Base-by-base conservation (phyloP, 352 stramenopile genomes). In the Phytophthora podocarpi region DNA sequence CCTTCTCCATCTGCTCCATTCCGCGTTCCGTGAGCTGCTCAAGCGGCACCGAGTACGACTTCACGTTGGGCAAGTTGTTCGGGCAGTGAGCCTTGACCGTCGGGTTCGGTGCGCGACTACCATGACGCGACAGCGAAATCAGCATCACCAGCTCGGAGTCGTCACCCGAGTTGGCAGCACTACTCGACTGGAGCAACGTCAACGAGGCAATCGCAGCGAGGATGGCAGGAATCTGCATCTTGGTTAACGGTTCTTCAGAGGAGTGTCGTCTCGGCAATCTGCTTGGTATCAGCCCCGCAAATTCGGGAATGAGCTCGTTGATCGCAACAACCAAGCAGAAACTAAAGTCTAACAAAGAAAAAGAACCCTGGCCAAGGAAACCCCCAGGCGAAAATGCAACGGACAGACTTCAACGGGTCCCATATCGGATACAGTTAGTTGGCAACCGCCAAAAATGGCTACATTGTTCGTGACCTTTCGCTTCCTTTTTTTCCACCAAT, bases 11-110 rank as follows among this genome's bases (percentile, higher is more conserved):
- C 51, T 92, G 81, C 56, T 85, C 46, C 83, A 90, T 90, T 30
- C 83, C 83, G 8, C 66, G 69, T 67, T 90, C 77, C 9, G 83
- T 92, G 40, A 92, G 77, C 63, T 92, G 79, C 66, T 90, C 81
- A 2, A 80, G 78, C 2, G 83, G 83, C 24, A 90, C 82, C 15
- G 76, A 59, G 51, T 92, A 92, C 47, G 72, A 55, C 31, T 78
- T 39, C 2, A 87, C 55, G 46, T 91, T 92, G 32, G 57, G 47
- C 31, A 75, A 20, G 56, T 92, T 92, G 59, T 87, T 89, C 1
- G 81, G 83, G 15, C 83, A 92, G 20, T 85, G 67, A 24, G 58
- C 59, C 59, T 87, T 87, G 16, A 83, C 78, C 11, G 72, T 74
- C 42, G 78, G 80, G 45, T 90, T 93, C 5, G 83, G 81, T 23